Evolutionary conservation across 2,329 filamentous ascomycete species (phyloP), one percentile per base, ranked within the genome.

Genomic region (Periglandula ipomoeae): DNA sequence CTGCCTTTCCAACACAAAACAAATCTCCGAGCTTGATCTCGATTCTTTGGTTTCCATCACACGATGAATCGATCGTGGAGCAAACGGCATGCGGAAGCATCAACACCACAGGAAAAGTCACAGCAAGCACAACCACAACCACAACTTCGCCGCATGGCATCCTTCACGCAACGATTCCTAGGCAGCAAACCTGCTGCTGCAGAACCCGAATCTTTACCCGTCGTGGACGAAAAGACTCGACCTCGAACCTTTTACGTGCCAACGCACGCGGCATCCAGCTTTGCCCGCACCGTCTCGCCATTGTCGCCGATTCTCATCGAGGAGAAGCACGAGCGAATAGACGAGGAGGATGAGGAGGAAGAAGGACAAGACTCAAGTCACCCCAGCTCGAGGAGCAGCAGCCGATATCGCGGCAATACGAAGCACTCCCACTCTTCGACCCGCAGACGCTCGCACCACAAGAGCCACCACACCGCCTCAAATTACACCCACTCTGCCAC

Each of bases 261-360:
- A 2, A 59, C 56, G 20, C 61, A 64, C 46, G 61, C 61, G 3
- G 61, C 61, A 5, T 49, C 57, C 24, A 60, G 61, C 54, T 64
- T 64, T 42, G 53, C 54, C 47, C 32, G 43, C 44, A 53, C 51
- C 50, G 53, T 24, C 46, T 54, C 38, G 15, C 46, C 44, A 48
- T 52, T 39, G 50, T 53, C n/a, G 54, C 56, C 49, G 46, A 39
- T 26, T 47, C 38, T n/a, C 11, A 58, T 44, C 34, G 53, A 57
- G 34, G 58, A 57, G 30, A 35, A 23, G 23, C 26, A 30, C 11
- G 42, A 51, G 46, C 32, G 23, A 17, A 23, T 20, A 9, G 27
- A n/a, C 3, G 30, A 7, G 2, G 15, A 41, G 9, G 39, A 41
- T n/a, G 39, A 26, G 5, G 10, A 8, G 13, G 35, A 38, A 19